Evolutionary conservation across 108 stramenopile genomes (phyloP).

Genomic region (Fistulifera solaris): DNA sequence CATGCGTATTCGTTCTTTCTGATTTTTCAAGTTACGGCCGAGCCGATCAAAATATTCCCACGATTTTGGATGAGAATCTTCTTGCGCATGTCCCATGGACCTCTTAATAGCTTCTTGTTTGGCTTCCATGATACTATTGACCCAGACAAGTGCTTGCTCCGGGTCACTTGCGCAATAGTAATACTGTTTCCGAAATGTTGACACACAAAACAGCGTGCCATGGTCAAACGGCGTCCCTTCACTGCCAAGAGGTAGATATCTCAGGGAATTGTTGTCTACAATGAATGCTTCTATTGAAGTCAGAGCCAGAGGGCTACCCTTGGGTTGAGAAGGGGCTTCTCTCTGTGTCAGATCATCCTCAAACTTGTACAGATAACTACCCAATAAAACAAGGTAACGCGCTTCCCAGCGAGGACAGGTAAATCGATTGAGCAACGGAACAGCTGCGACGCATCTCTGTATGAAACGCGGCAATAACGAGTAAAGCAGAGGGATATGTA

Average conservation of each 20-base stretch:
- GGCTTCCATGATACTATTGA: slow-evolving; percentile 43
- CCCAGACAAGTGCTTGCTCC: slow-evolving; percentile 62
- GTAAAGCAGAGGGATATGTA: slow-evolving; percentile 58
- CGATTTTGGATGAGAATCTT: neutral
- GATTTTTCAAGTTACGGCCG: neutral
- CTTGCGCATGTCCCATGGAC: slow-evolving; percentile 64
- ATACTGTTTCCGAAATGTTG: slow-evolving; percentile 49
- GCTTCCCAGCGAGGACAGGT: slow-evolving; percentile 48
- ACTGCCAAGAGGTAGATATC: slow-evolving; percentile 3
- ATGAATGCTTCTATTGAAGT: slow-evolving; percentile 22
- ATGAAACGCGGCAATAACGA: slow-evolving; percentile 38
- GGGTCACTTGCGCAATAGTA: slow-evolving; percentile 50
- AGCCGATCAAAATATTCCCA: neutral
- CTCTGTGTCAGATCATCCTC: slow-evolving; percentile 16
- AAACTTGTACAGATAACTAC: slow-evolving; percentile 74
- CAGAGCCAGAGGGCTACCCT: slow-evolving; percentile 58
- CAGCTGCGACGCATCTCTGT: slow-evolving; percentile 25
- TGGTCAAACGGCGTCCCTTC: slow-evolving; percentile 34
- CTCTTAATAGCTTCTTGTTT: slow-evolving; percentile 55
- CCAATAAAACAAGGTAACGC: slow-evolving; percentile 60
- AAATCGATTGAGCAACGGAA: slow-evolving; percentile 31
- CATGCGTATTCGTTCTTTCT: neutral
- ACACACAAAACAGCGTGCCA: slow-evolving; percentile 32
- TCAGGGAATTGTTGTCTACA: slow-evolving; percentile 3
- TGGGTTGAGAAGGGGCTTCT: slow-evolving; percentile 27